phyloP scores from a whole-genome alignment of 371 early-diverging fungal genomes.

The Mucor ambiguus region DNA sequence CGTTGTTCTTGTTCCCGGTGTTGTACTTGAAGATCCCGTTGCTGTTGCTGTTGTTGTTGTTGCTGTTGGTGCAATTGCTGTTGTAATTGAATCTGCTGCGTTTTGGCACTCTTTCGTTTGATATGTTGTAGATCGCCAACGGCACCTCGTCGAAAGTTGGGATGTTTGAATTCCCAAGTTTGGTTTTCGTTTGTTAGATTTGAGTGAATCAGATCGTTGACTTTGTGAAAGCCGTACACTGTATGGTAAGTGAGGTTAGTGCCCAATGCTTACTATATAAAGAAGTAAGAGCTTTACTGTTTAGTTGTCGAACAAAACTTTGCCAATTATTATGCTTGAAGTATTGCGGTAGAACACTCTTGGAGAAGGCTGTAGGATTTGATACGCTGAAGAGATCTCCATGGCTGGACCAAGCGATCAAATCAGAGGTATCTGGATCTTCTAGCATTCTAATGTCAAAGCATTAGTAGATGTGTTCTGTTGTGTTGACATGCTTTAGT shows the following conservation, averaged over 20 bases:
- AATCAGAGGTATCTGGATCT: conserved; percentile 55
- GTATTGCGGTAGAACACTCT: conserved; percentile 67
- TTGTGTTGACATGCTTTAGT: background rate
- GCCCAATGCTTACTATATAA: background rate
- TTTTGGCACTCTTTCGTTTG: conserved; percentile 64
- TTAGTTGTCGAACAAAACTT: conserved; percentile 86
- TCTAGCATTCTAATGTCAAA: conserved; percentile 56
- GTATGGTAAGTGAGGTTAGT: background rate
- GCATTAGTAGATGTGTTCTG: background rate
- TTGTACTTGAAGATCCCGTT: conserved; percentile 6
- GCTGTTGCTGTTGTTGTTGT: background rate
- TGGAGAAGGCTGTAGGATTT: conserved; percentile 61
- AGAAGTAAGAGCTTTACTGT: conserved; percentile 46
- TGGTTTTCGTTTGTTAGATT: conserved; percentile 59
- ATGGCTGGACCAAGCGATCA: conserved; percentile 64
- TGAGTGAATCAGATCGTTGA: conserved; percentile 68
- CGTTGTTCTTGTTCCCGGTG: conserved; percentile 1
- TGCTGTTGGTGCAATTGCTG: conserved; percentile 18
- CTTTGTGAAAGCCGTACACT: conserved; percentile 65
- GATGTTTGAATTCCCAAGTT: conserved; percentile 76
- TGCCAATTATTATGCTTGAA: conserved; percentile 90
- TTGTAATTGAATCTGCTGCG: conserved; percentile 21
- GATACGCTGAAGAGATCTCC: conserved; percentile 69
- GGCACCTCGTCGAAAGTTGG: conserved; percentile 64
- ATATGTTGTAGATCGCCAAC: conserved; percentile 60